Percentiles rank a stretch among this genome's conserved stretches.
Conservation (phyloP, 176 grass and related monocot genomes). For the Carex cristatella region DNA sequence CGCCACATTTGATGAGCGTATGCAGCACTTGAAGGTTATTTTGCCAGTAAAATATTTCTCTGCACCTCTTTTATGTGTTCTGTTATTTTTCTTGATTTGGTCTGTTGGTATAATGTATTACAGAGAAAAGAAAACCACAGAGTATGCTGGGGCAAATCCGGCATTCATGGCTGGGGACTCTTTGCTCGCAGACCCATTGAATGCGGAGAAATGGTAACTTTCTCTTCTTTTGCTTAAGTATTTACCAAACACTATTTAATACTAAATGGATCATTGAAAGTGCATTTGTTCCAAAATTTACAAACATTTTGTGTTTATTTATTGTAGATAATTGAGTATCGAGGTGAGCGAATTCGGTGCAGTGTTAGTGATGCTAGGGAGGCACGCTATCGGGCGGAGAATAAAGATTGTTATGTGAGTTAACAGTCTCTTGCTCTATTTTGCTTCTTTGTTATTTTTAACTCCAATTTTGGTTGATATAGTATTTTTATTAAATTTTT, state of each 20-base stretch:
- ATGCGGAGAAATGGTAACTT: conserved; percentile 84
- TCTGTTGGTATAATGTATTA: conserved; percentile 25
- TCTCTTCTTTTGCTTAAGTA: conserved; percentile 15
- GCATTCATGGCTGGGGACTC: conserved; percentile 97
- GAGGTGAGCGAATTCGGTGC: conserved; percentile 74
- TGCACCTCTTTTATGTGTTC: conserved; percentile 11
- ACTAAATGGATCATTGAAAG: background rate
- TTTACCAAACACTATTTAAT: background rate
- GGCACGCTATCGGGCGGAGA: conserved; percentile 60
- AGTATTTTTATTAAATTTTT: background rate
- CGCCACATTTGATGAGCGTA: conserved; percentile 68
- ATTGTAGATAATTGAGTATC: conserved; percentile 85
- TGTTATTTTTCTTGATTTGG: conserved; percentile 18
- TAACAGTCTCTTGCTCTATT: background rate
- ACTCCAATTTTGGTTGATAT: conserved; percentile 11
- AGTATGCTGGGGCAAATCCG: conserved; percentile 76
- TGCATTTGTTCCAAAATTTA: background rate
- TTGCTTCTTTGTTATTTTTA: conserved; percentile 1
- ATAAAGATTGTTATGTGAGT: conserved; percentile 96
- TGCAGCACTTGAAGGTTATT: conserved; percentile 63
- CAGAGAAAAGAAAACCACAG: conserved; percentile 82
- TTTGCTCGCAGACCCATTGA: conserved; percentile 89
- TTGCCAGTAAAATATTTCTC: conserved; percentile 21
- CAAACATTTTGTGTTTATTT: background rate
- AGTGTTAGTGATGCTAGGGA: conserved; percentile 91